phyloP scores from a whole-genome alignment of 2,329 filamentous ascomycete genomes.

The Paracamarosporium sp. region DNA sequence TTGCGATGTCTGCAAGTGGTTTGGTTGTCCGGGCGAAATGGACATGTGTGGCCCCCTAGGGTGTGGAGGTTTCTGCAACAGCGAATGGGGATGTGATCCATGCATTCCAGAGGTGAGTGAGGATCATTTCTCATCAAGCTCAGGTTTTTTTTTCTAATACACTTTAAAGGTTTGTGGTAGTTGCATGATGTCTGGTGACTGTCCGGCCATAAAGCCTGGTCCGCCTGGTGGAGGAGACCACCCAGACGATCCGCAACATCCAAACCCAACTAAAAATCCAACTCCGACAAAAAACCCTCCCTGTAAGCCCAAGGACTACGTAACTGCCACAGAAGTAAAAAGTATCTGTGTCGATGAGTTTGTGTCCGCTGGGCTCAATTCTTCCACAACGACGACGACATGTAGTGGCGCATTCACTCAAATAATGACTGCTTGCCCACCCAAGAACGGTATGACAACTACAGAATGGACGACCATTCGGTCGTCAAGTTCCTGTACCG shows the following conservation, averaged over 20 bases:
- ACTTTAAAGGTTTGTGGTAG: not conserved
- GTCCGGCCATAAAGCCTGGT: not conserved
- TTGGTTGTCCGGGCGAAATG: not conserved
- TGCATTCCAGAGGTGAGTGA: not conserved
- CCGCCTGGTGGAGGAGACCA: not conserved
- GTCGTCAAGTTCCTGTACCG: not conserved
- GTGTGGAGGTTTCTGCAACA: not conserved
- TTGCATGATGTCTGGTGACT: not conserved
- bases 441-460: not conserved
- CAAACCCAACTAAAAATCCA: not conserved
- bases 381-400: not conserved
- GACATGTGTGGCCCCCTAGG: not conserved
- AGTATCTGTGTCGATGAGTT: not conserved
- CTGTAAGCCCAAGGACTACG: not conserved
- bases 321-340: not conserved
- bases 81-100: not conserved
- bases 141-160: too few species aligned
- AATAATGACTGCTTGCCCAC: not conserved
- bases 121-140: not conserved
- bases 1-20: not conserved
- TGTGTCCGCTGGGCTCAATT: too few species aligned
- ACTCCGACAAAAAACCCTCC: not conserved
- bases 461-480: not conserved
- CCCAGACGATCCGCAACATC: not conserved
- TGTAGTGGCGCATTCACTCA: not conserved